These are phyloP conservation scores for Alliaria petiolata DNA, from an alignment of 345 rosid genomes.

Conservation along the genomic window DNA sequence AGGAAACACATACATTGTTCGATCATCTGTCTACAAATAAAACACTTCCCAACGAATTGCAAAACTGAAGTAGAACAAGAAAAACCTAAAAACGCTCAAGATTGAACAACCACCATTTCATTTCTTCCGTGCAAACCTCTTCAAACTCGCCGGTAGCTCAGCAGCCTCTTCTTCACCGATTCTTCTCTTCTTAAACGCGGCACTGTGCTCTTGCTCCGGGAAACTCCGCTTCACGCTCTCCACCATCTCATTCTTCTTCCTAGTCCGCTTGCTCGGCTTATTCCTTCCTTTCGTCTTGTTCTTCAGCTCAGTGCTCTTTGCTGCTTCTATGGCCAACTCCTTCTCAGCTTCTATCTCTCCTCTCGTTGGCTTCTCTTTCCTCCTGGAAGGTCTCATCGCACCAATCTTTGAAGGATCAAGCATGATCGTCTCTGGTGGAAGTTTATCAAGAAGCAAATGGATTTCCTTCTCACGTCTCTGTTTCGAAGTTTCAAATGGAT, in stretches of 20 bases:
- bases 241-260: slow-evolving; percentile 56
- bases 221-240: slow-evolving; percentile 30
- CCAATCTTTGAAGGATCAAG: slow-evolving; percentile 89
- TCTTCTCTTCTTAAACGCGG: slow-evolving; percentile 61
- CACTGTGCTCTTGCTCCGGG: slow-evolving; percentile 50
- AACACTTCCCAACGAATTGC: no score
- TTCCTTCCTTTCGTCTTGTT: slow-evolving; percentile 87
- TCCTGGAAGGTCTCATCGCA: slow-evolving; percentile 45
- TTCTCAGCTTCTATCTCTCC: slow-evolving; percentile 57
- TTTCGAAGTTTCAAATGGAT: slow-evolving; percentile 82
- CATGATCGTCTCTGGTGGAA: slow-evolving; percentile 88
- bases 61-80: no score
- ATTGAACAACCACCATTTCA: not conserved
- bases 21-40: no score
- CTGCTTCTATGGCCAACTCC: slow-evolving; percentile 65
- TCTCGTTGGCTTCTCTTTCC: slow-evolving; percentile 58
- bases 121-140: slow-evolving; percentile 18
- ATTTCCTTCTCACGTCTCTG: slow-evolving; percentile 92
- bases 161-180: slow-evolving; percentile 38
- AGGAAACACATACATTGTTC: no score
- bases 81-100: no score
- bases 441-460: slow-evolving; percentile 81
- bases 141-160: slow-evolving; percentile 42
- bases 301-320: slow-evolving; percentile 45
- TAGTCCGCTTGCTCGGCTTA: slow-evolving; percentile 63